phyloP scores from a whole-genome alignment of 1,284 basidiomycete species.

The Apiotrichum gamsii region DNA sequence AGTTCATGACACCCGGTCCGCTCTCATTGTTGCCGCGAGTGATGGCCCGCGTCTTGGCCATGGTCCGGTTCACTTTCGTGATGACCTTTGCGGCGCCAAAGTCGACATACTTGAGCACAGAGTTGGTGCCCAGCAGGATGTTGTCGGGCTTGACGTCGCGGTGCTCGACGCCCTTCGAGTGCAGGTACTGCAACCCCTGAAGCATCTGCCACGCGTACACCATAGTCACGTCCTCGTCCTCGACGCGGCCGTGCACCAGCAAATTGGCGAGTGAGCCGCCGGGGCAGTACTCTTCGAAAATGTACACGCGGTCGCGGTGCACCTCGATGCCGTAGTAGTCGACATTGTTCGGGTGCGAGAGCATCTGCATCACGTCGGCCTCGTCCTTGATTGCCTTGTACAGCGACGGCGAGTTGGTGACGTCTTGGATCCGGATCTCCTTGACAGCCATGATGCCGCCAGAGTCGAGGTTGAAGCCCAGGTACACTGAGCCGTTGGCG shows the following conservation, averaged over 20 bases:
- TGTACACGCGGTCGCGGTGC: slow-evolving; percentile 97
- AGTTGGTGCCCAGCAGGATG: slow-evolving; percentile 80
- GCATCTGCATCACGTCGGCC: slow-evolving; percentile 96
- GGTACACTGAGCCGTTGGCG: slow-evolving; percentile 96
- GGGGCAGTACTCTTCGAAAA: slow-evolving; percentile 98
- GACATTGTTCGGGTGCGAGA: slow-evolving; percentile 96
- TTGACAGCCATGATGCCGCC: slow-evolving; percentile 99
- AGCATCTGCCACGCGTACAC: slow-evolving; percentile 97
- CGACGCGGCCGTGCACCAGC: slow-evolving; percentile 89
- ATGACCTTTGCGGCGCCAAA: slow-evolving; percentile 98
- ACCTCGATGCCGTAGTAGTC: slow-evolving; percentile 98
- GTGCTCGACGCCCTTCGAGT: slow-evolving; percentile 84
- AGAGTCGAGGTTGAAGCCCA: slow-evolving; percentile 93
- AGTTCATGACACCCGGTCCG: slow-evolving; percentile 58
- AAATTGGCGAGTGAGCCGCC: slow-evolving; percentile 87
- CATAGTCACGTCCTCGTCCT: slow-evolving; percentile 93
- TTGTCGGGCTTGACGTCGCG: slow-evolving; percentile 99
- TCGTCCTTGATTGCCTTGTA: slow-evolving; percentile 96
- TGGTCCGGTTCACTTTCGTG: slow-evolving; percentile 83
- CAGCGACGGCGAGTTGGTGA: slow-evolving; percentile 70
- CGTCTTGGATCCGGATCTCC: slow-evolving; percentile 96
- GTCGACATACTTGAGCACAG: slow-evolving; percentile 95
- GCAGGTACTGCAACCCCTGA: slow-evolving; percentile 90
- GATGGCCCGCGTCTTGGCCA: slow-evolving; percentile 58
- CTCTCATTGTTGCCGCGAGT: slow-evolving; percentile 42